Conservation (phyloP, 805 yeast genomes). For the Candida nitratophila region DNA sequence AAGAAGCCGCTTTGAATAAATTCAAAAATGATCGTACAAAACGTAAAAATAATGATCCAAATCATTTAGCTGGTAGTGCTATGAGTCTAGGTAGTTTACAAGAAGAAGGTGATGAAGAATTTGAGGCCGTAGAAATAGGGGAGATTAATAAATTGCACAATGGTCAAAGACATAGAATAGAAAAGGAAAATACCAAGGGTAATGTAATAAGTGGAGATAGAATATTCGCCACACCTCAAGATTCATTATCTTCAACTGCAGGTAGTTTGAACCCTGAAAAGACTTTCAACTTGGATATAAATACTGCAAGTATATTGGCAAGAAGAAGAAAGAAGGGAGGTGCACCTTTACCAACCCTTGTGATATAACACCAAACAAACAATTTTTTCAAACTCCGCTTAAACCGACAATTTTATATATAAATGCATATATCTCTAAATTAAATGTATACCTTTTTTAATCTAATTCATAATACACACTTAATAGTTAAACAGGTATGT, state of each 20-base stretch:
- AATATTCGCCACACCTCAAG: not conserved
- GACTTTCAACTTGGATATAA: slow-evolving; percentile 39
- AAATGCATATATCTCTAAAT: no score
- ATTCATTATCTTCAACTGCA: not conserved
- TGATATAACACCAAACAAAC: no score
- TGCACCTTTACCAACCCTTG: not conserved
- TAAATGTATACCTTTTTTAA: no score
- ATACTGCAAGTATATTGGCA: slow-evolving; percentile 47
- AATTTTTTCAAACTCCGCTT: no score
- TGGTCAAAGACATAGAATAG: slow-evolving; percentile 3
- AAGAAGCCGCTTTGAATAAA: slow-evolving; percentile 30
- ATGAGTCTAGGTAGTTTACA: slow-evolving; percentile 7
- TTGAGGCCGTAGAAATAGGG: slow-evolving; percentile 4
- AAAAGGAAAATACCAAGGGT: slow-evolving; percentile 11
- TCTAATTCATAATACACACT: no score
- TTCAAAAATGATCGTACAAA: not conserved
- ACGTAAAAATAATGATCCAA: not conserved
- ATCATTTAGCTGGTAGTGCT: not conserved
- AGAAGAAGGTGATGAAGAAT: slow-evolving; percentile 14
- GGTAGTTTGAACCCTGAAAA: slow-evolving; percentile 2
- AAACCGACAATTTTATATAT: no score
- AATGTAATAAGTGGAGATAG: slow-evolving; percentile 8
- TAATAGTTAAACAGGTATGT: no score
- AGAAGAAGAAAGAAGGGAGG: slow-evolving; percentile 28
- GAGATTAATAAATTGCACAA: slow-evolving; percentile 8